A percentile compares a stretch with the other conserved stretches of the same genome.
Conservation (phyloP, 257 asterid genomes). For the Penstemon barbatus region DNA sequence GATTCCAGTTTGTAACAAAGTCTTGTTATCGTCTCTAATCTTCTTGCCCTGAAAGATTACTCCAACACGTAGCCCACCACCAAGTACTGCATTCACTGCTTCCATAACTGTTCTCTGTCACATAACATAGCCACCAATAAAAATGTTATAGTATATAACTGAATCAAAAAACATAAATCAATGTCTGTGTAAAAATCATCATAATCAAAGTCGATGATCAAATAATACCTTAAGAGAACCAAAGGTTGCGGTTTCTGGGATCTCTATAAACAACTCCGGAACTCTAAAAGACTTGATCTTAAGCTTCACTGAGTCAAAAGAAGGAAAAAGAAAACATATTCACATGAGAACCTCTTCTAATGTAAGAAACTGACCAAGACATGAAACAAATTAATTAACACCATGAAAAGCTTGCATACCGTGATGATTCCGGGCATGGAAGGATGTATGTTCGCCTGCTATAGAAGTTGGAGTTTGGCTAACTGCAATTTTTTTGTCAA, state of each 20-base stretch:
- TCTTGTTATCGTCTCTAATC: conserved; percentile 80
- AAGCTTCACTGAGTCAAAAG: conserved; percentile 69
- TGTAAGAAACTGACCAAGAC: conserved; percentile 11
- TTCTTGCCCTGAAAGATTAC: conserved; percentile 91
- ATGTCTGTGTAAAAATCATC: no score
- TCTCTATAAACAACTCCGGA: conserved; percentile 84
- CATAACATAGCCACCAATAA: conserved; percentile 26
- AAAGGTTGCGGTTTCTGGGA: conserved; percentile 91
- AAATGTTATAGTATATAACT: conserved; percentile 16
- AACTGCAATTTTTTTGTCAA: conserved; percentile 38
- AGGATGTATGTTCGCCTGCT: conserved; percentile 49
- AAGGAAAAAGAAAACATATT: conserved; percentile 19
- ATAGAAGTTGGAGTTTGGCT: conserved; percentile 41
- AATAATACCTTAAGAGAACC: conserved; percentile 80
- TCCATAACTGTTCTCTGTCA: conserved; percentile 85
- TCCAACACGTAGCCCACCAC: conserved; percentile 82
- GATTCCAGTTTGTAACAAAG: conserved; percentile 86
- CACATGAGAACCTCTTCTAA: conserved; percentile 32
- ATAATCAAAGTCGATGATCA: neutral
- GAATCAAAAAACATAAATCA: no score
- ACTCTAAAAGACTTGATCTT: conserved; percentile 91
- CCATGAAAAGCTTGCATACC: conserved; percentile 44
- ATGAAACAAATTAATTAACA: neutral
- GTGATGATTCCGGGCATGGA: conserved; percentile 56
- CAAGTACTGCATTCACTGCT: conserved; percentile 82